A percentile compares a stretch with the other conserved stretches of the same genome.
phyloP scores from a whole-genome alignment of 2,329 filamentous ascomycete species.

The Pseudopithomyces maydicus region DNA sequence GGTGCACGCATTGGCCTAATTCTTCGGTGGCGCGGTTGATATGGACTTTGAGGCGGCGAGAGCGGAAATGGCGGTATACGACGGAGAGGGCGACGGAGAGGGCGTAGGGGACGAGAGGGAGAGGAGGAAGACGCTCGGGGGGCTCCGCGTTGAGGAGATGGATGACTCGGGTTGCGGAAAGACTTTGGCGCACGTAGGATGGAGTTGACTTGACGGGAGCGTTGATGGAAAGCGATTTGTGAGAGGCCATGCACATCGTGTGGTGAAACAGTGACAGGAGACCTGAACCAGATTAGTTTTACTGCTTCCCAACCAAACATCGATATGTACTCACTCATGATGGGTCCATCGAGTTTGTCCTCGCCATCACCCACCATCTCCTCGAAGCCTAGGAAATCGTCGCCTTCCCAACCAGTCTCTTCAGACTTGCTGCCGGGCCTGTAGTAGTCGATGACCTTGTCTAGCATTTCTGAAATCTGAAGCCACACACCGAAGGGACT shows the following conservation, averaged over 20 bases:
- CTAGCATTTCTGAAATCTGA: conserved; percentile 50
- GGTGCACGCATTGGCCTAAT: conserved; percentile 49
- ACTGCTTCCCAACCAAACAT: neutral
- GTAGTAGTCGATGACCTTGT: conserved; percentile 55
- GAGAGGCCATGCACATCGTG: conserved; percentile 61
- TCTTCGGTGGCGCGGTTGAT: conserved; percentile 54
- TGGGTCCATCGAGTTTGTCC: conserved; percentile 43
- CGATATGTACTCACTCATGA: conserved; percentile 37
- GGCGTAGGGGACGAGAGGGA: conserved; percentile 62
- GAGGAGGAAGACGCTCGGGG: conserved; percentile 53
- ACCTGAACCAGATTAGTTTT: conserved; percentile 36
- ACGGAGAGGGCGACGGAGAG: conserved; percentile 61
- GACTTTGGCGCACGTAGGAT: conserved; percentile 59
- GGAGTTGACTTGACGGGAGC: conserved; percentile 54
- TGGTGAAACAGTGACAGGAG: conserved; percentile 63
- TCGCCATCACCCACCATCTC: conserved; percentile 49
- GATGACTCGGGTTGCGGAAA: conserved; percentile 61
- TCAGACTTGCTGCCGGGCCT: conserved; percentile 48
- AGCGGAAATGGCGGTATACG: conserved; percentile 62
- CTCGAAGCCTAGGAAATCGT: conserved; percentile 52
- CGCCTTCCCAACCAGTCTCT: conserved; percentile 53
- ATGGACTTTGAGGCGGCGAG: conserved; percentile 54
- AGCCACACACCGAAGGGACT: conserved; percentile 57
- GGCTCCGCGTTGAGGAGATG: conserved; percentile 56
- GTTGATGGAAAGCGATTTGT: conserved; percentile 53